Evolutionary conservation across 805 yeast species (phyloP).

Genomic region (Phaffomyces opuntiae): DNA sequence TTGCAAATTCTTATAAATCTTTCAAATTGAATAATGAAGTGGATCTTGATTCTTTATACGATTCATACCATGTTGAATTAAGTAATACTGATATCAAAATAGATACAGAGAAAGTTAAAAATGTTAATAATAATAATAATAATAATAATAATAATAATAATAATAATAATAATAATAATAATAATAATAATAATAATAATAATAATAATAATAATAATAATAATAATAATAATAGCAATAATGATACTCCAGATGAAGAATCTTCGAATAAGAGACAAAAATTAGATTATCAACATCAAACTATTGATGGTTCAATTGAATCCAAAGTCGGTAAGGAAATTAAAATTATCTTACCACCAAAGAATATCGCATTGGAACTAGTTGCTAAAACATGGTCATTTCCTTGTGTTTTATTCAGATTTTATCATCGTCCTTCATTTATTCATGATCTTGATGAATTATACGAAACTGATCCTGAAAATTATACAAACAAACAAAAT

Average conservation of each 20-base stretch:
- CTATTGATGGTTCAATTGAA: slow-evolving; percentile 33
- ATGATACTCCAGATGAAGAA: slow-evolving; percentile 4
- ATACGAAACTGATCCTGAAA: slow-evolving; percentile 66
- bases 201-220: no score
- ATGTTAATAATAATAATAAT: no score
- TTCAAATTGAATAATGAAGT: slow-evolving; percentile 1
- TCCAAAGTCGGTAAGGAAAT: slow-evolving; percentile 39
- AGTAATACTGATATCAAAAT: background rate
- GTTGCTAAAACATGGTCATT: slow-evolving; percentile 76
- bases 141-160: no score
- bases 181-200: no score
- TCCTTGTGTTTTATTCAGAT: slow-evolving; percentile 79
- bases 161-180: no score
- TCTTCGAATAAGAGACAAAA: slow-evolving; percentile 11
- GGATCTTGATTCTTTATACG: slow-evolving; percentile 4
- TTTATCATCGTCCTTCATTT: slow-evolving; percentile 80
- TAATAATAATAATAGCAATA: no score
- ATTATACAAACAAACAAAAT: slow-evolving; percentile 66
- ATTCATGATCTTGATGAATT: slow-evolving; percentile 66
- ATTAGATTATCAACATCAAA: slow-evolving; percentile 21
- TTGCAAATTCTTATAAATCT: slow-evolving; percentile 14
- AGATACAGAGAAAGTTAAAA: no score
- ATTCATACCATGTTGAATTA: slow-evolving; percentile 7
- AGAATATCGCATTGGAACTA: slow-evolving; percentile 61
- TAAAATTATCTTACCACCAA: slow-evolving; percentile 65